Base-by-base conservation (phyloP, 2,329 filamentous ascomycete species). In the Ophiocordyceps camponoti-leonardi region DNA sequence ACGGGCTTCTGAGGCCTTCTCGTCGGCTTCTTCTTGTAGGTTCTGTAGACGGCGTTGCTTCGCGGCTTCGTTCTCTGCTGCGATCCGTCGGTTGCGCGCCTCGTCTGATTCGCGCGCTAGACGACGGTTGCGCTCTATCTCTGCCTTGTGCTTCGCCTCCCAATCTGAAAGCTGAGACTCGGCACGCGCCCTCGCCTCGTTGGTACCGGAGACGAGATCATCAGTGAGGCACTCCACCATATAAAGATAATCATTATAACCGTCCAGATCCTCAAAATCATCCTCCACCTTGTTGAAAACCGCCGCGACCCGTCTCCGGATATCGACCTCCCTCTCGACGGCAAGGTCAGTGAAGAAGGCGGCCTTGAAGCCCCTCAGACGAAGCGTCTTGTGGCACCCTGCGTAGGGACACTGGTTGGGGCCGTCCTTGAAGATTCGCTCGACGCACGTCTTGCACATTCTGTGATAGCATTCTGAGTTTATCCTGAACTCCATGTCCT, bases 401-500 rank as follows among this genome's bases (percentile, higher is more conserved):
- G 86, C 85, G 48, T 95, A 86, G 1, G 92, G 92, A 59, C 93
- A 98, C 49, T 87, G 84, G 46, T 87, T 86, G 1, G 92, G 92
- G 0, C 92, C 92, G 46, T 86, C 81, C 33, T 83, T 83, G 72
- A 96, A 98, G 55, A 96, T 85, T 46, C 90, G 83, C 63, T 90
- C 84, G 40, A 96, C 88, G 67, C 92, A 98, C 47, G 85, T 88
- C 61, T 86, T 83, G 71, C 92, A 98, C 86, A 98, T 96, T 54
- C 86, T 86, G 71, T 98, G 92, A 71, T 98, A 98, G 75, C 92
- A 98, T 71, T 94, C 87, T 10, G 90, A 86, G 62, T 96, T 95
- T 68, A 98, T 88, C 54, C 92, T 83, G 67, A 98, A 96, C 52
- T 82, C 76, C 76, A 98, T 88, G 67, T 87, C 82, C 49, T 80